Evolutionary conservation across 2,329 filamentous ascomycete species (phyloP).

Genomic region (Teratosphaeria epicoccoides): DNA sequence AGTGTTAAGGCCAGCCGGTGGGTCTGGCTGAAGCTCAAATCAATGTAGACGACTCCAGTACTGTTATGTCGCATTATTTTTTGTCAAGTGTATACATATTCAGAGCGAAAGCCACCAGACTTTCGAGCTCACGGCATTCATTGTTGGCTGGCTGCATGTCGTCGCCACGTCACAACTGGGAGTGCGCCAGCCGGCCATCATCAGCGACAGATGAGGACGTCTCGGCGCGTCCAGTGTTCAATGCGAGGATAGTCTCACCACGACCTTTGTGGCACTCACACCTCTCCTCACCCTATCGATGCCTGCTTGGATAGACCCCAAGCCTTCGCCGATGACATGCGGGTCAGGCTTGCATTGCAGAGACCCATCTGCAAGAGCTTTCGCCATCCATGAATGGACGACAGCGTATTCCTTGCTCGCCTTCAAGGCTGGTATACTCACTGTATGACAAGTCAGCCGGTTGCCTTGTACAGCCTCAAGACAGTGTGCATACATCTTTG

Average conservation of each 20-base stretch:
- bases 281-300: conserved; percentile 10
- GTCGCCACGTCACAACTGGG: too few relatives aligned
- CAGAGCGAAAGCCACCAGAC: background rate
- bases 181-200: too few relatives aligned
- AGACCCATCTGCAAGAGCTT: conserved; percentile 7
- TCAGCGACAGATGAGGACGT: too few relatives aligned
- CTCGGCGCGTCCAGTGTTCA: too few relatives aligned
- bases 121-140: background rate
- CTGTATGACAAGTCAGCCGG: background rate
- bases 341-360: conserved; percentile 10
- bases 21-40: background rate
- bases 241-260: conserved; percentile 7
- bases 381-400: conserved; percentile 9
- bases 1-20: conserved; percentile 1
- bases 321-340: conserved; percentile 9
- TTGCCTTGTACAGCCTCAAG: background rate
- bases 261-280: conserved; percentile 14
- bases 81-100: background rate
- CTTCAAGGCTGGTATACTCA: conserved; percentile 5
- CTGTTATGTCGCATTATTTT: background rate
- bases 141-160: too few relatives aligned
- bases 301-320: conserved; percentile 11
- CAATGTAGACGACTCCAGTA: background rate
- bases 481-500: conserved; percentile 3
- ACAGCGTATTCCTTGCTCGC: conserved; percentile 3